phyloP scores from a whole-genome alignment of 1,139 yeast genomes.

The Yamadazyma sp. region DNA sequence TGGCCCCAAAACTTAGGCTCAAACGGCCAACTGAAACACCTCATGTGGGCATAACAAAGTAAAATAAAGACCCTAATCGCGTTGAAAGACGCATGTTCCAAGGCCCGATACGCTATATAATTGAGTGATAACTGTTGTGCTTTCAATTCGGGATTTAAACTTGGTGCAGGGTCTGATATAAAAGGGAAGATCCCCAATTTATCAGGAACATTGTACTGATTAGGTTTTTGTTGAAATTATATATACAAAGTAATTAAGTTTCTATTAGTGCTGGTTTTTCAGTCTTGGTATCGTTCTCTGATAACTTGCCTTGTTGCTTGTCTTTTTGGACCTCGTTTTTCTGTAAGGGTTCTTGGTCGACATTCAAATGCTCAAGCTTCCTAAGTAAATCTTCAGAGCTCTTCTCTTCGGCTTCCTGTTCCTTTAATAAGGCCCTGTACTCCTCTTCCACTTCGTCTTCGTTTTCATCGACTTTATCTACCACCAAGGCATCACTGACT shows the following conservation, averaged over 20 bases:
- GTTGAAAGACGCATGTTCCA: too few species aligned
- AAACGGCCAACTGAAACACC: too few species aligned
- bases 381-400: slow-evolving; percentile 7
- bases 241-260: slow-evolving; percentile 1
- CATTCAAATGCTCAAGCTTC: slow-evolving; percentile 14
- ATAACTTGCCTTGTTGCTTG: not conserved
- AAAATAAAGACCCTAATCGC: too few species aligned
- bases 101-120: too few species aligned
- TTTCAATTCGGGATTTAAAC: too few species aligned
- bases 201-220: slow-evolving; percentile 13
- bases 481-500: slow-evolving; percentile 33
- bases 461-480: slow-evolving; percentile 18
- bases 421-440: slow-evolving; percentile 14
- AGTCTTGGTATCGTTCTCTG: not conserved
- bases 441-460: slow-evolving; percentile 38
- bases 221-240: slow-evolving; percentile 2
- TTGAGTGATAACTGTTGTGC: too few species aligned
- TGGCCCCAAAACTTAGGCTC: too few species aligned
- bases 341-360: not conserved
- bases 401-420: slow-evolving; percentile 7
- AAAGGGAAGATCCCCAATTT: not conserved
- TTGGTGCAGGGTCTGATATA: not conserved
- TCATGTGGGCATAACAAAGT: too few species aligned
- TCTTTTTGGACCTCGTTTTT: not conserved
- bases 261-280: not conserved